phyloP scores from a whole-genome alignment of 2,329 filamentous ascomycete genomes.

The Aaosphaeria arxii region DNA sequence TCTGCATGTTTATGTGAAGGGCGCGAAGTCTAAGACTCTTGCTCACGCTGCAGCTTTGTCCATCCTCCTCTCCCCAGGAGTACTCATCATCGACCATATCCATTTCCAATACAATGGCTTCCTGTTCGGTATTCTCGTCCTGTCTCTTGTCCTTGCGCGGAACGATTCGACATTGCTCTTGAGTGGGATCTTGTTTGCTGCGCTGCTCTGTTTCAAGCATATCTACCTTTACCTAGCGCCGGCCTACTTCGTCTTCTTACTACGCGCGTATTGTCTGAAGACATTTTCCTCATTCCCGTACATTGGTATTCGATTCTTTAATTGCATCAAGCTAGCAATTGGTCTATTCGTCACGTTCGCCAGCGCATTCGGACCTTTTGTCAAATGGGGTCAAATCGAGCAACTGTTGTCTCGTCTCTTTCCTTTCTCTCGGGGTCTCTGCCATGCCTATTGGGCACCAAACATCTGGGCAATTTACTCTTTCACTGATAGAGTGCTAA shows the following conservation, averaged over 20 bases:
- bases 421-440: constrained; percentile 88
- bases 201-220: constrained; percentile 90
- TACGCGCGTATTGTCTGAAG: constrained; percentile 86
- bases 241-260: constrained; percentile 89
- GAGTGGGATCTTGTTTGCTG: constrained; percentile 81
- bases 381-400: constrained; percentile 72
- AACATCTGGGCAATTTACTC: constrained; percentile 98
- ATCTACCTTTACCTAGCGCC: constrained; percentile 96
- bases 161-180: constrained; percentile 70
- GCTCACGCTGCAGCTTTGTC: constrained; percentile 86
- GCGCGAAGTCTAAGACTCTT: constrained; percentile 68
- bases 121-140: constrained; percentile 85
- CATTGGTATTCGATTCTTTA: constrained; percentile 66
- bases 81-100: constrained; percentile 96
- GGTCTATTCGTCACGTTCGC: constrained; percentile 71
- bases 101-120: constrained; percentile 99
- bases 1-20: constrained; percentile 75
- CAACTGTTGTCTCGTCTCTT: constrained; percentile 85
- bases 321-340: constrained; percentile 77
- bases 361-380: constrained; percentile 87
- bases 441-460: constrained; percentile 97
- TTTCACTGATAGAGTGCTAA: constrained; percentile 79
- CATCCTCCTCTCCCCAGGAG: constrained; percentile 83
- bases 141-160: constrained; percentile 81
- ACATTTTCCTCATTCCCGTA: constrained; percentile 69